Conservation (phyloP, 129 eudicot species). For the Saposhnikovia divaricata region DNA sequence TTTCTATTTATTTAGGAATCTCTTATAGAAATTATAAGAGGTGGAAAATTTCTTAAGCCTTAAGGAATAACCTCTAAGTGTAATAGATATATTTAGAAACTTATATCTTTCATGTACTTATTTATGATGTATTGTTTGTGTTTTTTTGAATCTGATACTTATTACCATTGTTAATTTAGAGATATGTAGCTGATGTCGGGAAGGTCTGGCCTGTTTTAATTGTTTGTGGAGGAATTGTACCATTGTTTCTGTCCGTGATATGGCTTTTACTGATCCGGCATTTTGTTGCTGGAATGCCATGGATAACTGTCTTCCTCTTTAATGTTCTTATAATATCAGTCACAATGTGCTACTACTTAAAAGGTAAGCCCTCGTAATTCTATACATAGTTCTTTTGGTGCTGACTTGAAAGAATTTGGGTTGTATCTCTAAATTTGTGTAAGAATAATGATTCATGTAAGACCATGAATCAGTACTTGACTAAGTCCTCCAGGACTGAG, state of each 20-base stretch:
- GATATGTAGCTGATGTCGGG: constrained; percentile 91
- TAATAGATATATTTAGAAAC: neutral
- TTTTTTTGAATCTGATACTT: neutral
- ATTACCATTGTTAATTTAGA: constrained; percentile 33
- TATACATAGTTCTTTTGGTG: neutral
- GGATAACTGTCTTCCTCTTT: constrained; percentile 76
- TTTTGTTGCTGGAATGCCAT: constrained; percentile 90
- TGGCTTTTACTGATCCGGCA: constrained; percentile 91
- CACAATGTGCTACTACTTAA: constrained; percentile 71
- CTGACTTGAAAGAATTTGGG: neutral
- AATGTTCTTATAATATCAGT: constrained; percentile 71
- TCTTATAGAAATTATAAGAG: too few species aligned
- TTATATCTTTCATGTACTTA: neutral
- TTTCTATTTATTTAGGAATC: too few species aligned
- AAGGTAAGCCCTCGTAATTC: constrained; percentile 41
- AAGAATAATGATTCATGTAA: neutral
- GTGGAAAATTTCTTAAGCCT: too few species aligned
- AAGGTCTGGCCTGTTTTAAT: constrained; percentile 91
- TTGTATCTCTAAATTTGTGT: neutral
- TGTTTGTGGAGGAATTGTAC: constrained; percentile 92
- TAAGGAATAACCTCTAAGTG: too few species aligned
- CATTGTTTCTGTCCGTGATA: constrained; percentile 58
- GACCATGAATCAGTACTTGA: neutral
- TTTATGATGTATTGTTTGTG: neutral
- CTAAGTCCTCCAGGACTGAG: neutral